Percentiles rank a stretch among this genome's conserved stretches.
phyloP scores from a whole-genome alignment of 345 rosid genomes.

The Arabis alpina region DNA sequence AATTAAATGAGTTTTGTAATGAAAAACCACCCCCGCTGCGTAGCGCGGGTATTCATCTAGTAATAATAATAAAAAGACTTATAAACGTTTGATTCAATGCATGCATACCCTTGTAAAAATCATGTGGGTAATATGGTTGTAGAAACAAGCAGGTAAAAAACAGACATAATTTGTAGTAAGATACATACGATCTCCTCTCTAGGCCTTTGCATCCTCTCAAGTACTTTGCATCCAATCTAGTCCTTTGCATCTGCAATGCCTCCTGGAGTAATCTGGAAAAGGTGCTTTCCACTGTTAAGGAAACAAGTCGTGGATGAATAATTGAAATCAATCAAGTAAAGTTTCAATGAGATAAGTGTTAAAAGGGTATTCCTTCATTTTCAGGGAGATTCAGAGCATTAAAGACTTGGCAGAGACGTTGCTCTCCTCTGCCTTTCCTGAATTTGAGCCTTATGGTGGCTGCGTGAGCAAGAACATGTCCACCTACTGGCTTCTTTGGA shows the following conservation, averaged over 20 bases:
- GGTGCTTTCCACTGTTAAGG: constrained; percentile 57
- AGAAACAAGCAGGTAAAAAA: not conserved
- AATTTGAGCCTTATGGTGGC: constrained; percentile 84
- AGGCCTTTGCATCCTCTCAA: too few relatives aligned
- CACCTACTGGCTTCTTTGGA: constrained; percentile 90
- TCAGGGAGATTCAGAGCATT: constrained; percentile 91
- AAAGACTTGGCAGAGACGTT: constrained; percentile 82
- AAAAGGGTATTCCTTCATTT: constrained; percentile 89
- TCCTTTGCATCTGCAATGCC: constrained; percentile 91
- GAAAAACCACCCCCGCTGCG: too few relatives aligned
- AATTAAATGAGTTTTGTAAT: too few relatives aligned
- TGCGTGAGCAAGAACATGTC: constrained; percentile 88
- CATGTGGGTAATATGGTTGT: not conserved
- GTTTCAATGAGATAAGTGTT: not conserved
- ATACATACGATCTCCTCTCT: too few relatives aligned
- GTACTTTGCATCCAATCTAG: constrained; percentile 36
- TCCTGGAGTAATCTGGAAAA: constrained; percentile 83
- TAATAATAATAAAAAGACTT: too few relatives aligned
- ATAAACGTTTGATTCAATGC: too few relatives aligned
- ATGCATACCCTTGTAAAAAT: not conserved
- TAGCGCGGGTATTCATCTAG: too few relatives aligned
- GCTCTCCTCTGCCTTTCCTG: constrained; percentile 95
- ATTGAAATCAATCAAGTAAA: not conserved
- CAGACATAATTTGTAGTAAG: too few relatives aligned
- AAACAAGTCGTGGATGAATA: constrained; percentile 7